phyloP scores from a whole-genome alignment of 768 basidiomycete species.

The Basidioascus undulatus region DNA sequence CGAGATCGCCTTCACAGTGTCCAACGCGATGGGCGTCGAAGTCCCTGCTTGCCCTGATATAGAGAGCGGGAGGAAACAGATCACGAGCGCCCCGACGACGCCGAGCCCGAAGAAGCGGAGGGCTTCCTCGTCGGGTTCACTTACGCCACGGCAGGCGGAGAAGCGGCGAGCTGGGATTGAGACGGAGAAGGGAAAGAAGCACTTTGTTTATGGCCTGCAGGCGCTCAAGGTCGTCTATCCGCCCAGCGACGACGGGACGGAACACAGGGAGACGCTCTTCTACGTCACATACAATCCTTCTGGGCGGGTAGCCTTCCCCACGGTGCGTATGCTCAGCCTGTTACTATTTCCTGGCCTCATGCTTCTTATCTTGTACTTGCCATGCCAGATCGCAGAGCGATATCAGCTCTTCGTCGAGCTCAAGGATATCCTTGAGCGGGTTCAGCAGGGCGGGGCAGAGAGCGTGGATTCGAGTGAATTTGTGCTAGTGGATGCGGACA shows the following conservation, averaged over 20 bases:
- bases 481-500: too few species aligned
- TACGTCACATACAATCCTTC: slow-evolving; percentile 57
- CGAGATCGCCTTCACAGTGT: slow-evolving; percentile 19
- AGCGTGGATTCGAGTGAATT: too few species aligned
- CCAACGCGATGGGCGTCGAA: too few species aligned
- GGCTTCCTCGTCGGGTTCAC: too few species aligned
- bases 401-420: slow-evolving; percentile 23
- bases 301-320: slow-evolving; percentile 40
- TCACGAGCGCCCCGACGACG: too few species aligned
- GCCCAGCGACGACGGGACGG: slow-evolving; percentile 19
- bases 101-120: too few species aligned
- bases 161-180: background rate
- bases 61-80: too few species aligned
- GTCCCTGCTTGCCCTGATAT: too few species aligned
- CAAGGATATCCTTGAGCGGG: slow-evolving; percentile 14
- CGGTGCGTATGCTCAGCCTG: slow-evolving; percentile 23
- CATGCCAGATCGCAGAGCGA: slow-evolving; percentile 25
- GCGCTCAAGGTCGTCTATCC: slow-evolving; percentile 7
- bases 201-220: slow-evolving; percentile 3
- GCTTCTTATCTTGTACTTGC: background rate
- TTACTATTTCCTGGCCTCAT: background rate
- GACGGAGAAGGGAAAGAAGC: background rate
- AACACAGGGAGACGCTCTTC: slow-evolving; percentile 48
- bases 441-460: too few species aligned
- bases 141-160: background rate